Evolutionary conservation across 2,329 filamentous ascomycete species (phyloP).

Genomic region (Dactylellina parvicollis): DNA sequence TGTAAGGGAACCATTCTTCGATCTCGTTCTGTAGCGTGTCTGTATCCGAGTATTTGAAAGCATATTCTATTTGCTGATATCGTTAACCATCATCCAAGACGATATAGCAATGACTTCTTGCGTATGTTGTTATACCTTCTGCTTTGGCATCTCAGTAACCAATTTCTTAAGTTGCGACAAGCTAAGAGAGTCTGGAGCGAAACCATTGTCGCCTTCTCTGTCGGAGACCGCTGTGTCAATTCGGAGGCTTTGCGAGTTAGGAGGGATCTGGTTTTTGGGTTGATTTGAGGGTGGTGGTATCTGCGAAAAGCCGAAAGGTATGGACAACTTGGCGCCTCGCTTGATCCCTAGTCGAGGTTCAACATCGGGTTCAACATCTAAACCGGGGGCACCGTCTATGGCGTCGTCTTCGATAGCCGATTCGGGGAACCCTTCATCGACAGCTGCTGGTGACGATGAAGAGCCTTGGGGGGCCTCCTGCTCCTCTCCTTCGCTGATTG

Average conservation of each 20-base stretch:
- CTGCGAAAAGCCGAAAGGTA: constrained; percentile 45
- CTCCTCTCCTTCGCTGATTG: constrained; percentile 43
- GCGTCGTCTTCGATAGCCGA: constrained; percentile 49
- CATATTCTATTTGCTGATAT: constrained; percentile 70
- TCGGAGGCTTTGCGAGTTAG: constrained; percentile 30
- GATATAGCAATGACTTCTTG: background rate
- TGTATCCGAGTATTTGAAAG: constrained; percentile 81
- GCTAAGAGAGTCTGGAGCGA: constrained; percentile 73
- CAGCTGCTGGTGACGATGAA: constrained; percentile 1
- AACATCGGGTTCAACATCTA: constrained; percentile 33
- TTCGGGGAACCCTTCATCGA: constrained; percentile 45
- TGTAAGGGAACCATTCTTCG: constrained; percentile 97
- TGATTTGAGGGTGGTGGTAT: constrained; percentile 6
- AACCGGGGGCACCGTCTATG: constrained; percentile 37
- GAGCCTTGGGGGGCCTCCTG: constrained; percentile 27
- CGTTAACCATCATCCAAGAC: constrained; percentile 7
- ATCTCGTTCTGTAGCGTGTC: constrained; percentile 84
- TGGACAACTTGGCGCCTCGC: constrained; percentile 51
- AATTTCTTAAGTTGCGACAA: constrained; percentile 77
- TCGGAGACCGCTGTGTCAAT: constrained; percentile 52
- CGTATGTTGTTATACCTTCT: constrained; percentile 66
- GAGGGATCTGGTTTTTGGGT: constrained; percentile 19
- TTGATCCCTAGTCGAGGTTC: constrained; percentile 50
- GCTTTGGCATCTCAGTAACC: constrained; percentile 76
- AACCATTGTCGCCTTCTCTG: constrained; percentile 53